A percentile compares a stretch with the other conserved stretches of the same genome.
Evolutionary conservation across 2,329 filamentous ascomycete species (phyloP).

Genomic region (Epichloe coenophiala): DNA sequence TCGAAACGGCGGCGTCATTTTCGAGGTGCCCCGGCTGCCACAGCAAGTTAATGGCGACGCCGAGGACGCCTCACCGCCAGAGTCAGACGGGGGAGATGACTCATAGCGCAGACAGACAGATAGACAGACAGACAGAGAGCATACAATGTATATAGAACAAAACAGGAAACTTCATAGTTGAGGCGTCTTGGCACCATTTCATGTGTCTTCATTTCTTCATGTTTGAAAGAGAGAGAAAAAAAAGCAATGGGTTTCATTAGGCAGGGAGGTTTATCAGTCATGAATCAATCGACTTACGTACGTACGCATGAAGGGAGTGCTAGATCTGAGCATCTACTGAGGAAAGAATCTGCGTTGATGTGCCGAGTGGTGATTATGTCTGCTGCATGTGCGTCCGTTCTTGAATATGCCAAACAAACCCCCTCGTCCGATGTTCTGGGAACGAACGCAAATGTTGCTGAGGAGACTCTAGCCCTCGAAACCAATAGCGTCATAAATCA

Average conservation of each 20-base stretch:
- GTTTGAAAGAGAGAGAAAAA: neutral
- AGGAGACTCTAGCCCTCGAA: neutral
- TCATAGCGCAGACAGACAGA: constrained; percentile 4
- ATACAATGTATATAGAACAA: neutral
- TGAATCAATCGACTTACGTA: neutral
- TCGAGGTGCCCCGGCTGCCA: constrained; percentile 54
- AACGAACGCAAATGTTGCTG: too few species aligned
- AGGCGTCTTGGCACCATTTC: neutral
- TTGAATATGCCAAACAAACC: too few species aligned
- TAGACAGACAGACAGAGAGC: too few species aligned
- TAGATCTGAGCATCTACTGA: too few species aligned
- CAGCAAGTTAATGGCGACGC: constrained; percentile 21
- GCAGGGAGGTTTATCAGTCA: too few species aligned
- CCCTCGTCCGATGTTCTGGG: too few species aligned
- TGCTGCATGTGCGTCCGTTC: neutral
- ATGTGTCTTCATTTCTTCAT: neutral
- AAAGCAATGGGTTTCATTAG: neutral
- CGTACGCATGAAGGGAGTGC: neutral
- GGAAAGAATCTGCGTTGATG: too few species aligned
- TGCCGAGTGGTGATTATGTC: neutral
- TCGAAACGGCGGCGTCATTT: constrained; percentile 75
- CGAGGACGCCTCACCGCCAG: constrained; percentile 5
- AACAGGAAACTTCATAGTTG: neutral
- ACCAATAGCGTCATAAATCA: neutral
- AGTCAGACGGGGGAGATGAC: constrained; percentile 12